Conservation (phyloP, 164 flowering plant species). For the grape (Vitis vinifera) region DNA sequence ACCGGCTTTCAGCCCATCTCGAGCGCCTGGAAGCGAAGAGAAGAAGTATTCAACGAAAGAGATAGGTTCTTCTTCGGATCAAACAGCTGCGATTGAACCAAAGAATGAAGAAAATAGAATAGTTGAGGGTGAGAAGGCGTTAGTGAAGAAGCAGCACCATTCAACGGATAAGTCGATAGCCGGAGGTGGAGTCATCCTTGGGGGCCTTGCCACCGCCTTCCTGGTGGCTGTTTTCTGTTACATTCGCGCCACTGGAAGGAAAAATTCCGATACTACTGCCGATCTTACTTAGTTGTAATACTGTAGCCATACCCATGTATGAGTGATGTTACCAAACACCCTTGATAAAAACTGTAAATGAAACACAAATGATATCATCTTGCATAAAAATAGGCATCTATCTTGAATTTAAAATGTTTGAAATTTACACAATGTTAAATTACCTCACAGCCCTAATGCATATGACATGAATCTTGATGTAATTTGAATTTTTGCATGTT, state of each 20-base stretch:
- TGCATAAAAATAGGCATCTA: too few relatives aligned
- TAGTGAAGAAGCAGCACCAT: constrained; percentile 22
- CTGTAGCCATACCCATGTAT: too few relatives aligned
- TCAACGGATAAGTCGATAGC: constrained; percentile 48
- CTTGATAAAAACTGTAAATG: too few relatives aligned
- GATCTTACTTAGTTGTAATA: background rate
- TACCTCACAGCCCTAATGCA: too few relatives aligned
- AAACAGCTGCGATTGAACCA: background rate
- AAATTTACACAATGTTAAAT: too few relatives aligned
- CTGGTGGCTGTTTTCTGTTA: constrained; percentile 58
- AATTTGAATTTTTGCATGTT: too few relatives aligned
- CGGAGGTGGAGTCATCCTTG: constrained; percentile 65
- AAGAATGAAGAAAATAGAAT: constrained; percentile 9
- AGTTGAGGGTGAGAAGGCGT: constrained; percentile 5
- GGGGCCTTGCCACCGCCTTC: constrained; percentile 61
- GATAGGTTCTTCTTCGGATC: background rate
- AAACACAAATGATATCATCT: too few relatives aligned
- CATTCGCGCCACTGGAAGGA: constrained; percentile 59
- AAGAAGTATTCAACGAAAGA: background rate
- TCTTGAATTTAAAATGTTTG: too few relatives aligned
- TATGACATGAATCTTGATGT: too few relatives aligned
- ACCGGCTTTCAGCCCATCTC: constrained; percentile 14
- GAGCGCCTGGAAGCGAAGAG: background rate
- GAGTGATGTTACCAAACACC: too few relatives aligned
- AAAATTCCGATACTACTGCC: constrained; percentile 7